A percentile compares a stretch with the other conserved stretches of the same genome.
Evolutionary conservation across 352 stramenopile genomes (phyloP).

Genomic region (Phytopythium vexans): DNA sequence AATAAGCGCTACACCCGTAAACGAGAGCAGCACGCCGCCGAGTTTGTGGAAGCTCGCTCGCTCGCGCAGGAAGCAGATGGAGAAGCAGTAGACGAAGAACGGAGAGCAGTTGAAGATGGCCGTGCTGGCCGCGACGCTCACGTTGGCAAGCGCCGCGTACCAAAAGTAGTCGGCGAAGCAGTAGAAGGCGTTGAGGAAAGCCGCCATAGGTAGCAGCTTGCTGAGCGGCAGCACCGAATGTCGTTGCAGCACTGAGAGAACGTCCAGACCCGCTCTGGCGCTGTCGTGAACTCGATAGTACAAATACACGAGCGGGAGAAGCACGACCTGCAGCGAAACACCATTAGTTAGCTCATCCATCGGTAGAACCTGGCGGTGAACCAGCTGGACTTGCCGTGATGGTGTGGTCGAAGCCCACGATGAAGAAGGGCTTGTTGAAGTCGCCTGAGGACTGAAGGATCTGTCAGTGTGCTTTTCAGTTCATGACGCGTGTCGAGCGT

Average conservation of each 20-base stretch:
- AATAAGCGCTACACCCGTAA: slow-evolving; percentile 43
- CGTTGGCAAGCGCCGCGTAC: slow-evolving; percentile 39
- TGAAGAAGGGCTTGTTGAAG: slow-evolving; percentile 50
- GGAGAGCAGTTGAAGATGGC: slow-evolving; percentile 63
- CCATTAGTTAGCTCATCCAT: too few relatives aligned
- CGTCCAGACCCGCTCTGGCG: neutral
- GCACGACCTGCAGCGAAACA: too few relatives aligned
- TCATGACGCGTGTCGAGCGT: neutral
- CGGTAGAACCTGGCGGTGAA: neutral
- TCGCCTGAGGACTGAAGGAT: slow-evolving; percentile 1
- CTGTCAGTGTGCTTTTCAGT: neutral
- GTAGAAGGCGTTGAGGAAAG: slow-evolving; percentile 43
- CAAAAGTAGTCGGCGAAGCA: slow-evolving; percentile 59
- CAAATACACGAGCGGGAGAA: neutral
- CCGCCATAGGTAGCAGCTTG: slow-evolving; percentile 28
- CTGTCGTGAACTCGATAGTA: neutral
- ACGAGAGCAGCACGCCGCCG: slow-evolving; percentile 34
- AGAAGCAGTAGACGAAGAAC: slow-evolving; percentile 71
- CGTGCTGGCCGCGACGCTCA: slow-evolving; percentile 42
- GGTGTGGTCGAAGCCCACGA: slow-evolving; percentile 56
- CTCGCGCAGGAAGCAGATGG: slow-evolving; percentile 52
- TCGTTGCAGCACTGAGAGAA: slow-evolving; percentile 18
- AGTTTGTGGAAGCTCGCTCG: slow-evolving; percentile 33
- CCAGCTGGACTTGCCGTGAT: slow-evolving; percentile 15
- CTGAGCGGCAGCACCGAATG: slow-evolving; percentile 31